Base-by-base conservation (phyloP, 441 rosid genomes). In the Aleurites moluccanus region DNA sequence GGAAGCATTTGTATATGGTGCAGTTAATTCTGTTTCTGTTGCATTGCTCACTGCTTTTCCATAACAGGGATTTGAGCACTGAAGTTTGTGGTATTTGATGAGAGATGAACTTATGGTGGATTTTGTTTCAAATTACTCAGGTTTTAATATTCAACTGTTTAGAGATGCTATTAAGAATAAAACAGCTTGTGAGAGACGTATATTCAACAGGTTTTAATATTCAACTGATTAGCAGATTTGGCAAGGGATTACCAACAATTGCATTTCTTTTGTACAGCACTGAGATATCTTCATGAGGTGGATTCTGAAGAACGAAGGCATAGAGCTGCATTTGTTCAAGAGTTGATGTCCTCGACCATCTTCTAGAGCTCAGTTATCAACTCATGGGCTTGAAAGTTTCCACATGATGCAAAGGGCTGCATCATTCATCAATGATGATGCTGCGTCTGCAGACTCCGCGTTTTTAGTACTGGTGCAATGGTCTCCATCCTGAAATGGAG, bases 321-420 rank as follows among this genome's bases (percentile, higher is more conserved):
- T 76, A 88, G 83, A 80, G 86, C 86, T 4, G 78, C 79, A 44
- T 90, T 88, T 45, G 80, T 80, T 21, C 86, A 82, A 75, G 77
- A 85, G 71, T 35, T 88, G 88, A 69, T 87, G 18, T 65, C 77
- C 35, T 90, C 94, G 33, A 81, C 81, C 49, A 80, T 87, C 78
- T 80, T 86, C 76, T 86, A 83, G 70, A 83, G 35, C 69, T 55
- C 47, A 60, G 44, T 27, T 59, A 7, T 20, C 21, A 40, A 20
- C 64, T 69, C 2, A 16, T 10, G 67, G 66, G 40, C 49, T 27
- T 1, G 18, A 65, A 70, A 59, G 23, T 50, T 76, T 70, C 30
- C n/a, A 53, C 55, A 23, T 61, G 73, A 53, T 56, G 75, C 78
- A n/a, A 66, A 69, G 44, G 49, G 75, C 33, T 3, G 64, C 56